Evolutionary conservation across 2,329 filamentous ascomycete species (phyloP), one percentile per base, ranked within the genome.

Genomic region (Cytospora piceicola): DNA sequence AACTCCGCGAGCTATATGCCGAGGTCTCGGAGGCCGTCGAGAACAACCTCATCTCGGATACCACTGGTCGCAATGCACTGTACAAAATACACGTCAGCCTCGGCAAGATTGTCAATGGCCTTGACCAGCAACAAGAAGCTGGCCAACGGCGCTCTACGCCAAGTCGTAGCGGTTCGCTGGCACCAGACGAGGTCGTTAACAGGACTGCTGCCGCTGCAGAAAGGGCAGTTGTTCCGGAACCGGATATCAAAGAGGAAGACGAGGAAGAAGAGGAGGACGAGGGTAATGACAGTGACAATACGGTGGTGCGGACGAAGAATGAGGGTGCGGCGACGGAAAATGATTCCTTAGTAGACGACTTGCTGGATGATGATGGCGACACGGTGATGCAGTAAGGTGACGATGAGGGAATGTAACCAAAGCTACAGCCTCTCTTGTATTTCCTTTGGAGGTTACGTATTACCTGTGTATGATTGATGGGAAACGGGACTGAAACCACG

Each of bases 51-150:
- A 78, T 86, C 64, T 82, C 81, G 24, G 90, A 88, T 75, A 85
- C 84, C 17, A 85, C 83, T 27, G 85, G 83, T 69, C 82, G 85
- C 58, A 90, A 90, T 68, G 83, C 88, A 0, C 78, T 90, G 17
- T 89, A 87, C 78, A 90, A 90, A 75, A 84, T 90, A 61, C 88
- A 91, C 71, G 84, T 90, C 69, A 83, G 81, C 66, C 77, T 91
- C 0, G 87, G 87, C 70, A 90, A 90, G 77, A 89, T 90, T 62
- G 86, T 90, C 69, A 89, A 89, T 71, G 75, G 75, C 36, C 80
- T 89, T 3, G 83, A 83, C 64, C 83, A 83, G 72, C 74, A 73
- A 68, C 63, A 68, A 46, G 74, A 77, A 62, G 74, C 74, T 2
- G 70, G 70, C 49, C 64, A 63, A 32, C 71, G 76, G n/a, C 72